phyloP scores from a whole-genome alignment of 1,139 yeast species.

The Candida sp. region DNA sequence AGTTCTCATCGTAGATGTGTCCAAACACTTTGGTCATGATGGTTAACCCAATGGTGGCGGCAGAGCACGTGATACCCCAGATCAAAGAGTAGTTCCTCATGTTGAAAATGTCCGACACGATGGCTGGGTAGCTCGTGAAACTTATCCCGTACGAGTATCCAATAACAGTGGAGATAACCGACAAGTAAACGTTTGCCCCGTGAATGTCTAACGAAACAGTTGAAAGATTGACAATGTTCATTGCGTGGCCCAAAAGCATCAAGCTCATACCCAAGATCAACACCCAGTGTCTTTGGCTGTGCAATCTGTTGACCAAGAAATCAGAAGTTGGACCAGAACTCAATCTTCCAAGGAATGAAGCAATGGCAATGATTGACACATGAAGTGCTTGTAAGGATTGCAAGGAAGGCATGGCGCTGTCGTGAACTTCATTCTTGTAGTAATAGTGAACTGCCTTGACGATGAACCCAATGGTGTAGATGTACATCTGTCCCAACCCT shows the following conservation, averaged over 20 bases:
- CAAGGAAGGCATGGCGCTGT: conserved; percentile 20
- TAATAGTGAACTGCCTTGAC: conserved; percentile 52
- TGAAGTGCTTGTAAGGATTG: conserved; percentile 66
- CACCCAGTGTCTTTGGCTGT: conserved; percentile 73
- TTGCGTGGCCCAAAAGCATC: conserved; percentile 42
- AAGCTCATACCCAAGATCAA: conserved; percentile 54
- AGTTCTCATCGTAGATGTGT: conserved; percentile 37
- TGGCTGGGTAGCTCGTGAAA: conserved; percentile 83
- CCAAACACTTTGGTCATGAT: conserved; percentile 47
- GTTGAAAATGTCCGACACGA: conserved; percentile 79
- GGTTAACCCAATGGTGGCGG: conserved; percentile 45
- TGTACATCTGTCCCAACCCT: conserved; percentile 81
- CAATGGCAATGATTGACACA: conserved; percentile 70
- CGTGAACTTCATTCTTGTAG: conserved; percentile 25
- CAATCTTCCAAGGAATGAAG: conserved; percentile 71
- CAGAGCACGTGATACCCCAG: conserved; percentile 78
- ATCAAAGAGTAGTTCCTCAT: conserved; percentile 73
- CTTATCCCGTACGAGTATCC: conserved; percentile 84
- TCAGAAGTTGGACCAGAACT: conserved; percentile 75
- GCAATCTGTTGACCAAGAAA: conserved; percentile 49
- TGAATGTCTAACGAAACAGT: conserved; percentile 24
- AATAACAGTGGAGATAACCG: conserved; percentile 58
- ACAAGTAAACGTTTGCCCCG: conserved; percentile 38
- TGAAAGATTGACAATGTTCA: conserved; percentile 36
- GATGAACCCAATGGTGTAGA: conserved; percentile 74